Percentiles rank a stretch among this genome's conserved stretches.
These are phyloP conservation scores for Zopfochytrium polystomum DNA, from an alignment of 371 early-diverging fungal genomes.

Conservation along the genomic window DNA sequence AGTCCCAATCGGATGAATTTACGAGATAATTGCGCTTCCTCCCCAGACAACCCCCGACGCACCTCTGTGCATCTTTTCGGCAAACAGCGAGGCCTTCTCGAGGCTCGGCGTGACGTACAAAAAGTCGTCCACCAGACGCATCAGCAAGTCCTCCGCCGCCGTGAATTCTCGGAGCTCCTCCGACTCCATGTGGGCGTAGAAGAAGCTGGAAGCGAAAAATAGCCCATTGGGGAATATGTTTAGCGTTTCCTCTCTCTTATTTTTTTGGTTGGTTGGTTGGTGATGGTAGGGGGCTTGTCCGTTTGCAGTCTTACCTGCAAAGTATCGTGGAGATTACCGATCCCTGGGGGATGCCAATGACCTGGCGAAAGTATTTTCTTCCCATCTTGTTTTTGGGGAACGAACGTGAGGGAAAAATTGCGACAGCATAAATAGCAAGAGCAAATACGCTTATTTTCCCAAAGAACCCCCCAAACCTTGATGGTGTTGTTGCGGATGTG, in stretches of 20 bases:
- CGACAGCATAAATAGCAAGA: constrained; percentile 2
- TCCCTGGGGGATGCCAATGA: constrained; percentile 84
- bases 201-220: constrained; percentile 55
- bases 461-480: constrained; percentile 43
- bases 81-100: constrained; percentile 49
- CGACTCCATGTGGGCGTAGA: constrained; percentile 69
- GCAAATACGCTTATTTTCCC: neutral
- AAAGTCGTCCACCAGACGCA: constrained; percentile 82
- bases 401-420: too few relatives aligned
- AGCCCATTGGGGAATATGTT: too few relatives aligned
- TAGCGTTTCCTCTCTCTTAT: too few relatives aligned
- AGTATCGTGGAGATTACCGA: constrained; percentile 78
- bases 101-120: constrained; percentile 60
- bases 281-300: neutral
- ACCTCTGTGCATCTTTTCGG: constrained; percentile 54
- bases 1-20: too few relatives aligned
- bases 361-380: constrained; percentile 59
- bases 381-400: too few relatives aligned
- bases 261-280: too few relatives aligned
- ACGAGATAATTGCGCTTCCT: too few relatives aligned
- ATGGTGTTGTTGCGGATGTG: constrained; percentile 65
- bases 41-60: neutral
- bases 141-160: constrained; percentile 32
- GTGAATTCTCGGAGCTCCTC: constrained; percentile 38
- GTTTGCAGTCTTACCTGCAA: constrained; percentile 62